A percentile compares a stretch with the other conserved stretches of the same genome.
Conservation (phyloP, 2,329 filamentous ascomycete species). For the Verticillium zaregamsianum region DNA sequence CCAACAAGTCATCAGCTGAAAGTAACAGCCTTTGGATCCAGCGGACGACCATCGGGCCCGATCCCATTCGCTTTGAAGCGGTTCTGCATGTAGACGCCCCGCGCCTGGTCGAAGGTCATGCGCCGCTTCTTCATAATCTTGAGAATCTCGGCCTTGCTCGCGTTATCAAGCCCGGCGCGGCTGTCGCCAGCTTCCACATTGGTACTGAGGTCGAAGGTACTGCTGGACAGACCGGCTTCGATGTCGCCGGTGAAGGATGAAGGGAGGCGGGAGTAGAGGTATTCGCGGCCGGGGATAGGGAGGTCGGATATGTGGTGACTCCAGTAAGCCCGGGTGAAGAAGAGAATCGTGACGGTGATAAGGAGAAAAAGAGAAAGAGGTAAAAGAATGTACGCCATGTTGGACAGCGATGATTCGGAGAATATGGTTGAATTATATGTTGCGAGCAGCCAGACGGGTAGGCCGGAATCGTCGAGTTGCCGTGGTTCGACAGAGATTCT, state of each 20-base stretch:
- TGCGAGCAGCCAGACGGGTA: neutral
- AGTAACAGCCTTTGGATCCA: constrained; percentile 93
- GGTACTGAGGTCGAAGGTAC: constrained; percentile 74
- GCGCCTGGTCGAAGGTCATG: constrained; percentile 86
- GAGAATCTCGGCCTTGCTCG: constrained; percentile 76
- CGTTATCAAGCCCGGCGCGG: constrained; percentile 75
- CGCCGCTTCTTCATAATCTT: constrained; percentile 84
- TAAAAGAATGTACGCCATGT: constrained; percentile 81
- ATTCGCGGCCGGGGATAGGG: constrained; percentile 48
- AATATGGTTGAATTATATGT: neutral
- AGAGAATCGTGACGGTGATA: constrained; percentile 68
- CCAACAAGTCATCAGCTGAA: constrained; percentile 59
- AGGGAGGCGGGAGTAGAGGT: constrained; percentile 75
- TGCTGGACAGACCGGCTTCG: constrained; percentile 79
- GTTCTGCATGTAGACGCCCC: constrained; percentile 80
- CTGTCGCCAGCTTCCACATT: constrained; percentile 79
- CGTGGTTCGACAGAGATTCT: neutral
- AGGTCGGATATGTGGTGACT: constrained; percentile 61
- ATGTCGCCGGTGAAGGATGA: constrained; percentile 77
- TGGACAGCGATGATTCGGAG: constrained; percentile 8
- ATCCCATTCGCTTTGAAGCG: constrained; percentile 85
- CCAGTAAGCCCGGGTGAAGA: constrained; percentile 78
- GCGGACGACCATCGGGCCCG: constrained; percentile 78
- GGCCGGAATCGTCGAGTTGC: neutral
- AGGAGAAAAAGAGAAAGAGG: constrained; percentile 68